Conservation (phyloP, 2,329 filamentous ascomycete genomes). For the Exophiala calicioides region DNA sequence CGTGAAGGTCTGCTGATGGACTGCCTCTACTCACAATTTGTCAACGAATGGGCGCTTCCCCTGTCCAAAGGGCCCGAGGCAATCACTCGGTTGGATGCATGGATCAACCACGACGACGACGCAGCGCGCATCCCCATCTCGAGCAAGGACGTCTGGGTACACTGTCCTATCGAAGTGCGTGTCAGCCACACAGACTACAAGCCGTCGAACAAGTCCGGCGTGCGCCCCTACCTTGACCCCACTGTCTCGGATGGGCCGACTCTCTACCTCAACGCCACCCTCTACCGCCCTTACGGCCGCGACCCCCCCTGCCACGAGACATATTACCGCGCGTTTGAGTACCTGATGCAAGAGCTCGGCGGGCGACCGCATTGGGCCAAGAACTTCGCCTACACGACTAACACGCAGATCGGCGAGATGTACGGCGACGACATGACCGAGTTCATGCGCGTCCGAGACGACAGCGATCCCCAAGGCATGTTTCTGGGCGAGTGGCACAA, state of each 20-base stretch:
- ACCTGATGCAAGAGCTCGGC: constrained; percentile 81
- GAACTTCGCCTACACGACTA: constrained; percentile 69
- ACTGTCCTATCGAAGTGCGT: constrained; percentile 90
- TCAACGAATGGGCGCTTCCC: constrained; percentile 97
- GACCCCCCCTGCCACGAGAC: constrained; percentile 74
- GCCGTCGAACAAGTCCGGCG: constrained; percentile 36
- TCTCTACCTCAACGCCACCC: constrained; percentile 84
- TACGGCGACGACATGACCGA: constrained; percentile 68
- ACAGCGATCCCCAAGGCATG: constrained; percentile 77
- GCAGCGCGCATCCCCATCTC: constrained; percentile 74
- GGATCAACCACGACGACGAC: constrained; percentile 73
- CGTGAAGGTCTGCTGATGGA: constrained; percentile 87
- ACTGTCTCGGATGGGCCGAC: constrained; percentile 69
- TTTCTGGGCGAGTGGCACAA: constrained; percentile 91
- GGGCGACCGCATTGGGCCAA: constrained; percentile 90
- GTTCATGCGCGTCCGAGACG: constrained; percentile 68
- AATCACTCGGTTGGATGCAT: constrained; percentile 76
- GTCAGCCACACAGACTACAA: constrained; percentile 66
- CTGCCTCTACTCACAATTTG: constrained; percentile 96
- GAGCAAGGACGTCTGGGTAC: constrained; percentile 77
- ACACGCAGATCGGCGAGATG: constrained; percentile 63
- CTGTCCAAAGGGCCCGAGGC: constrained; percentile 84
- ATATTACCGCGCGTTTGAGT: constrained; percentile 90
- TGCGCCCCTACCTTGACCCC: constrained; percentile 71
- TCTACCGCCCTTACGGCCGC: constrained; percentile 77